Conservation (phyloP, 148 eudicot genomes). For the Rhododendron williamsianum region DNA sequence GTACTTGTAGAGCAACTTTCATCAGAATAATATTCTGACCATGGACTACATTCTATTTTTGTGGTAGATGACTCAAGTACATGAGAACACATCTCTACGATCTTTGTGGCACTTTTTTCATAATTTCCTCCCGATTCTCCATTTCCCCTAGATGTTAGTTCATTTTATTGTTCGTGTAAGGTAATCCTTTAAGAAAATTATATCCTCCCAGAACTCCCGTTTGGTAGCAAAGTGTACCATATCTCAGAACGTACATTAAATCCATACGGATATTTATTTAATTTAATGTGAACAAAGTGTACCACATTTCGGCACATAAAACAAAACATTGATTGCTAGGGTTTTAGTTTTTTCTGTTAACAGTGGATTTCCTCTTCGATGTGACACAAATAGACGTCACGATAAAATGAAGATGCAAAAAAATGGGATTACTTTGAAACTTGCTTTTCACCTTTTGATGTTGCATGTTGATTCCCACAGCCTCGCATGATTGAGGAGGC, state of each 20-base stretch:
- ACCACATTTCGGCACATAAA: not conserved
- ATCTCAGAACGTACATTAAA: not conserved
- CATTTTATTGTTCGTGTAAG: not conserved
- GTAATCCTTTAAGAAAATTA: not conserved
- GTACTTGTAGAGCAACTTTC: not conserved
- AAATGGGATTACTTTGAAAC: not conserved
- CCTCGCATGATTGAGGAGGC: conserved; percentile 78
- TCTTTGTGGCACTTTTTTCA: not conserved
- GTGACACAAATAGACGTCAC: not conserved
- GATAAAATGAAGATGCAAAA: not conserved
- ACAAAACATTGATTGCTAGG: not conserved
- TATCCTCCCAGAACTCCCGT: not conserved
- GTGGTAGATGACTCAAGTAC: not conserved
- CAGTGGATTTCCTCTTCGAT: not conserved
- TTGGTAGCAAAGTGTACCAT: not conserved
- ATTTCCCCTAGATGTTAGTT: not conserved
- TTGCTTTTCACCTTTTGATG: conserved; percentile 4
- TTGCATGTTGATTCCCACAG: conserved; percentile 27
- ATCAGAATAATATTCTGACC: not conserved
- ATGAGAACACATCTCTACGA: not conserved
- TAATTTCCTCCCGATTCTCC: not conserved
- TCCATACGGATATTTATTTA: not conserved
- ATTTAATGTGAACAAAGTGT: not conserved
- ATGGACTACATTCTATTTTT: not conserved
- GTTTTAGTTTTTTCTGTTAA: not conserved